These are phyloP conservation scores for Aspergillus alliaceus DNA, from an alignment of 2,329 filamentous ascomycete genomes.

Conservation along the genomic window DNA sequence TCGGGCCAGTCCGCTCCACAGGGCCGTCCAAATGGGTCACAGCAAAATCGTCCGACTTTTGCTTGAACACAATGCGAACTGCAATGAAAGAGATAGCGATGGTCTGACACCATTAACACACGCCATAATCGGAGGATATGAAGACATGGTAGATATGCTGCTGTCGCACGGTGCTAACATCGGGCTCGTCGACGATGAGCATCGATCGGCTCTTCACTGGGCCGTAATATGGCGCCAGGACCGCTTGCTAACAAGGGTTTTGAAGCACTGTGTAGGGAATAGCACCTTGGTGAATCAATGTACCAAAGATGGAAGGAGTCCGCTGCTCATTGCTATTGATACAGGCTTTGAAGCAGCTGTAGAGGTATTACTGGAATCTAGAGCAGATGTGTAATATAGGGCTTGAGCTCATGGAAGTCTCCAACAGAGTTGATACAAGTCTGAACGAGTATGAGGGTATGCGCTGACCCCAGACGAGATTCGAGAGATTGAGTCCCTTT, in stretches of 20 bases:
- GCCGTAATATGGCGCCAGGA: neutral
- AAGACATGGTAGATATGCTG: neutral
- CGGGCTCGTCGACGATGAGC: neutral
- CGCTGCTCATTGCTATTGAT: neutral
- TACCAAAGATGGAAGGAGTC: neutral
- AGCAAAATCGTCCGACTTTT: neutral
- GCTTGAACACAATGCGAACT: neutral
- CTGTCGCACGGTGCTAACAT: neutral
- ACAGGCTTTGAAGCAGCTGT: neutral
- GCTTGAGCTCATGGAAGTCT: too few species aligned
- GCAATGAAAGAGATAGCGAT: neutral
- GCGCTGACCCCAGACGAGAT: constrained; percentile 58
- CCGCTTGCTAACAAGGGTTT: neutral
- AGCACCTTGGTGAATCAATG: neutral
- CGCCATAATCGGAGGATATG: neutral
- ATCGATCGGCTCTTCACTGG: neutral
- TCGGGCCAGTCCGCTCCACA: neutral
- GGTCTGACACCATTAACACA: neutral
- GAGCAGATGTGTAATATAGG: neutral
- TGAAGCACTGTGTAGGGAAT: neutral
- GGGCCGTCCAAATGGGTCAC: neutral
- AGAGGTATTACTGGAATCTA: neutral
- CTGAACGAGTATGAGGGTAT: constrained; percentile 60
- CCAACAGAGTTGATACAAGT: too few species aligned
- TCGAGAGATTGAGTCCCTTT: constrained; percentile 52